Base-by-base conservation (phyloP, 1,139 yeast genomes). In the Taphrina pruni region DNA sequence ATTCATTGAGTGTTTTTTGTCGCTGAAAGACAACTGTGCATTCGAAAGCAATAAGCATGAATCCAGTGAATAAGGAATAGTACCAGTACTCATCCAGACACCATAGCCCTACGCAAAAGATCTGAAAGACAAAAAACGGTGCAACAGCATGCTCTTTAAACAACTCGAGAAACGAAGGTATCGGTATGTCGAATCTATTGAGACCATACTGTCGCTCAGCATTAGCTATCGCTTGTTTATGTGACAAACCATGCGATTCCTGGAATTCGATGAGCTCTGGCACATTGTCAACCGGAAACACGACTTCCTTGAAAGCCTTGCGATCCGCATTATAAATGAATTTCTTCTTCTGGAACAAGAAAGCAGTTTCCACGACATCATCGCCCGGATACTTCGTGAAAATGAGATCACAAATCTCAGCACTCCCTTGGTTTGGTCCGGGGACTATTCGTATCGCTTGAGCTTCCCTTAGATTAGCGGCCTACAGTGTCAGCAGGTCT, bases 131-230 rank as follows among this genome's bases (percentile, higher is more conserved):
- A 76, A 94, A 94, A 79, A 95, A 90, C 11, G 99, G 99, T 12
- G 99, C 98, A 60, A 95, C 96, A 6, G 98, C 99, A 78, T 94
- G 99, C 79, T 94, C 99, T 78, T 91, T 89, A 82, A 94, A 94
- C 76, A 94, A 83, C 78, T 94, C 99, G 72, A 85, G 74, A 76
- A 94, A 93, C 0, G 97, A 87, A 62, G 99, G 99, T 68, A 95
- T 85, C 48, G 99, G 99, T 73, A 94, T 94, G 77, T 94, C 99
- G 77, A 94, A 94, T 74, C 85, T 85, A 80, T 94, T 94, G 73
- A 83, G 83, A 66, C 99, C 99, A 76, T 89, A 94, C 71, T 85
- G 81, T 76, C 93, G 85, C 66, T 78, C 79, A 54, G 82, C 76
- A 69, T 83, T 84, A 36, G 84, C 84, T 74, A 89, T 78, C 75